Percentiles rank a stretch among this genome's conserved stretches.
These are phyloP conservation scores for Saccharomycopsis selenospora DNA, from an alignment of 805 yeast genomes.

Conservation along the genomic window DNA sequence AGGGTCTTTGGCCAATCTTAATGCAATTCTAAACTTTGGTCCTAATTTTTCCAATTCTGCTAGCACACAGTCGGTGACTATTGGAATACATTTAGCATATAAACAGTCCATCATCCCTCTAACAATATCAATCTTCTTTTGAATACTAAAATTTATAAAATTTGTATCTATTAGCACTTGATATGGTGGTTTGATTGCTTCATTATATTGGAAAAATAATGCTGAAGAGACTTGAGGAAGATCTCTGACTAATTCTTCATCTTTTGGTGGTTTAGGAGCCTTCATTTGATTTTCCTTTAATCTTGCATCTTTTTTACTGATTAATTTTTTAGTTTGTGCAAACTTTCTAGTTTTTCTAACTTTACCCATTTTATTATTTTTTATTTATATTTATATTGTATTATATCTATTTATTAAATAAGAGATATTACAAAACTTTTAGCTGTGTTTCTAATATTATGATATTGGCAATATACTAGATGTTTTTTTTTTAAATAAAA, in stretches of 20 bases:
- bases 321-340: slow-evolving; percentile 80
- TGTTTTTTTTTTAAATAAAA: not conserved
- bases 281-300: slow-evolving; percentile 39
- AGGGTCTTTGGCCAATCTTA: slow-evolving; percentile 89
- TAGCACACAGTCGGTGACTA: slow-evolving; percentile 95
- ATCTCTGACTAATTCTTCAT: slow-evolving; percentile 66
- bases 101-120: slow-evolving; percentile 95
- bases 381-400: not conserved
- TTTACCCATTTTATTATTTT: slow-evolving; percentile 64
- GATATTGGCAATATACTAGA: too few relatives aligned
- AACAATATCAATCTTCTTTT: slow-evolving; percentile 90
- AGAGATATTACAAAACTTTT: too few relatives aligned
- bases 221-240: slow-evolving; percentile 96
- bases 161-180: slow-evolving; percentile 95
- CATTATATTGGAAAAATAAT: slow-evolving; percentile 87
- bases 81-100: slow-evolving; percentile 91
- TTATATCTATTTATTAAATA: too few relatives aligned
- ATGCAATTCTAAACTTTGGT: slow-evolving; percentile 88
- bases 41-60: slow-evolving; percentile 97
- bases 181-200: slow-evolving; percentile 95
- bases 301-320: slow-evolving; percentile 66
- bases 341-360: slow-evolving; percentile 96
- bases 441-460: too few relatives aligned
- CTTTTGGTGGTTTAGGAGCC: slow-evolving; percentile 40
- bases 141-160: slow-evolving; percentile 93